phyloP scores from a whole-genome alignment of 495 filamentous ascomycete species.

The Aspergillus ostianus region DNA sequence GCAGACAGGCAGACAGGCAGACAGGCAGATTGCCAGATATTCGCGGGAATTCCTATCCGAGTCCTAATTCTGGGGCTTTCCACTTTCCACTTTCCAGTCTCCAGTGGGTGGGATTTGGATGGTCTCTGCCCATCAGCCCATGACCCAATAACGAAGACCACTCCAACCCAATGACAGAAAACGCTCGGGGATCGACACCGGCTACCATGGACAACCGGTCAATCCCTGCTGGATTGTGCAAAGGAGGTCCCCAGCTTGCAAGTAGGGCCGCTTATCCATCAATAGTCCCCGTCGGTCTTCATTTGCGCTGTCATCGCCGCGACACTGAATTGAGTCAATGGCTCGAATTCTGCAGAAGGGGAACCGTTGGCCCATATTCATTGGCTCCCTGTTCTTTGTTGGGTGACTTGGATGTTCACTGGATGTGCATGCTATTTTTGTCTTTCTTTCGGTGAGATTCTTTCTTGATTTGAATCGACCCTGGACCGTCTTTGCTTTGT shows the following conservation, averaged over 20 bases:
- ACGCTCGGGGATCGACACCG: conserved; percentile 18
- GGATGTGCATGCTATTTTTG: background rate
- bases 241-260: background rate
- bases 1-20: too few relatives aligned
- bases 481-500: too few relatives aligned
- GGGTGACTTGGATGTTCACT: background rate
- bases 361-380: background rate
- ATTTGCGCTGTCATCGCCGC: background rate
- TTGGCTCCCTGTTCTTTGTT: background rate
- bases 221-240: conserved; percentile 22
- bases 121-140: too few relatives aligned
- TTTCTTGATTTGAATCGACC: background rate
- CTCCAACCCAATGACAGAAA: conserved; percentile 9
- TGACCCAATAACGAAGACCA: background rate
- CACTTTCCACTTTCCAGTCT: background rate
- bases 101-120: background rate
- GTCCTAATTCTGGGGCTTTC: too few relatives aligned
- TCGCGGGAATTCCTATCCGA: too few relatives aligned
- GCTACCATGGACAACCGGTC: background rate
- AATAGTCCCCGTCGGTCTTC: background rate
- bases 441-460: background rate
- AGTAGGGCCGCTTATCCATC: background rate
- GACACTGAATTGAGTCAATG: too few relatives aligned
- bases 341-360: background rate
- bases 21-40: too few relatives aligned